These are phyloP conservation scores for Suillus ampliporus DNA, from an alignment of 768 basidiomycete genomes.

Conservation along the genomic window DNA sequence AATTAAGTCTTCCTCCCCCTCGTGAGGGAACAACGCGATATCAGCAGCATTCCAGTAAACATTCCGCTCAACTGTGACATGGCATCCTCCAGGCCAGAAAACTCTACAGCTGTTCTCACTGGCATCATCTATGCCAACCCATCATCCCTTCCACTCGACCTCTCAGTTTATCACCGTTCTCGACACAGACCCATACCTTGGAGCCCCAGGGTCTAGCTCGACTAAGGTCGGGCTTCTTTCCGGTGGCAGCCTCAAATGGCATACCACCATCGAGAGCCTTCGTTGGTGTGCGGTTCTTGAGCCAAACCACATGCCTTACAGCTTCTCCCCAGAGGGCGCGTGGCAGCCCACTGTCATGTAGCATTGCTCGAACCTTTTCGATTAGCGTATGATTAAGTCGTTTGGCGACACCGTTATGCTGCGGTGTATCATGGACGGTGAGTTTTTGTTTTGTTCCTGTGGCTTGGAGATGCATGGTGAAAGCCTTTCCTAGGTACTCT, in stretches of 20 bases:
- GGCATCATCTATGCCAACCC: too few species aligned
- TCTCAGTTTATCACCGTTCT: too few species aligned
- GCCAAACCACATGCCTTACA: constrained; percentile 27
- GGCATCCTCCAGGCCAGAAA: too few species aligned
- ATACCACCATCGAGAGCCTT: constrained; percentile 25
- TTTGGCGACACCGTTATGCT: constrained; percentile 48
- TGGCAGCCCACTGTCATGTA: constrained; percentile 33
- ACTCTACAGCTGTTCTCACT: too few species aligned
- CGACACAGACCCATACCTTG: too few species aligned
- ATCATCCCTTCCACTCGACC: too few species aligned
- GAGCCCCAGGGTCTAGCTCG: too few species aligned
- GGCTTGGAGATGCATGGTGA: constrained; percentile 22
- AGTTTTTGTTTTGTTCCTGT: background rate
- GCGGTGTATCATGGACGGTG: constrained; percentile 14
- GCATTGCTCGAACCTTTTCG: constrained; percentile 39
- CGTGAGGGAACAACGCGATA: too few species aligned
- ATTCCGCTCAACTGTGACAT: too few species aligned
- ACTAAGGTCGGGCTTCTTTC: constrained; percentile 6
- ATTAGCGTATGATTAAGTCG: constrained; percentile 37
- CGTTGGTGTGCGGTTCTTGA: constrained; percentile 35
- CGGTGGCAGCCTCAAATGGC: constrained; percentile 24
- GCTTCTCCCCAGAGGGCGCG: constrained; percentile 43
- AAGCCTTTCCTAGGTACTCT: constrained; percentile 31
- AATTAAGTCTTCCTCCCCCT: too few species aligned
- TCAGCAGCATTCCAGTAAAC: too few species aligned